Evolutionary conservation across 2,329 filamentous ascomycete genomes (phyloP).

Genomic region (Colletotrichum sp.): DNA sequence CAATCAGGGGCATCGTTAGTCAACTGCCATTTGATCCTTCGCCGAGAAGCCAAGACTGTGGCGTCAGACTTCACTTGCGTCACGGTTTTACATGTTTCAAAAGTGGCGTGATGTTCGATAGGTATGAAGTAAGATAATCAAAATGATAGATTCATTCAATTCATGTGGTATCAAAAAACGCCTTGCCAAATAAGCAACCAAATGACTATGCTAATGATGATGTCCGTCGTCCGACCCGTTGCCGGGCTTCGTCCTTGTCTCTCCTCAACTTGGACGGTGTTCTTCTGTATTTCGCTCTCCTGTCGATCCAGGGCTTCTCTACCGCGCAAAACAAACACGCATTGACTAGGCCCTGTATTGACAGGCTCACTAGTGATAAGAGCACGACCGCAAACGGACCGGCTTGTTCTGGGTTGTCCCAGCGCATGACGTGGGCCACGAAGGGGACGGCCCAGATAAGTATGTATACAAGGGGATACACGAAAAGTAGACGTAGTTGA

Average conservation of each 20-base stretch:
- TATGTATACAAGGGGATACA: constrained; percentile 78
- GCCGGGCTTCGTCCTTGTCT: constrained; percentile 14
- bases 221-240: constrained; percentile 1
- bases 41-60: background rate
- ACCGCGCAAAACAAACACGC: constrained; percentile 70
- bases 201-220: constrained; percentile 18
- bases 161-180: constrained; percentile 20
- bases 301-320: constrained; percentile 70
- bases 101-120: background rate
- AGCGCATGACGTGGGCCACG: constrained; percentile 65
- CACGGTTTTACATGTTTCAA: background rate
- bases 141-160: constrained; percentile 3
- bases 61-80: background rate
- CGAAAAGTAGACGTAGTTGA: constrained; percentile 75
- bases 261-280: background rate
- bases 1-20: background rate
- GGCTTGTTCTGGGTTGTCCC: constrained; percentile 39
- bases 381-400: constrained; percentile 61
- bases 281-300: constrained; percentile 1
- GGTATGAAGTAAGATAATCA: background rate
- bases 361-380: constrained; percentile 62
- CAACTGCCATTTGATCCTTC: background rate
- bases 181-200: background rate
- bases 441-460: constrained; percentile 77
- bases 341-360: constrained; percentile 71